Evolutionary conservation across 106 monocot species (phyloP).

Genomic region (Triglochin maritima): DNA sequence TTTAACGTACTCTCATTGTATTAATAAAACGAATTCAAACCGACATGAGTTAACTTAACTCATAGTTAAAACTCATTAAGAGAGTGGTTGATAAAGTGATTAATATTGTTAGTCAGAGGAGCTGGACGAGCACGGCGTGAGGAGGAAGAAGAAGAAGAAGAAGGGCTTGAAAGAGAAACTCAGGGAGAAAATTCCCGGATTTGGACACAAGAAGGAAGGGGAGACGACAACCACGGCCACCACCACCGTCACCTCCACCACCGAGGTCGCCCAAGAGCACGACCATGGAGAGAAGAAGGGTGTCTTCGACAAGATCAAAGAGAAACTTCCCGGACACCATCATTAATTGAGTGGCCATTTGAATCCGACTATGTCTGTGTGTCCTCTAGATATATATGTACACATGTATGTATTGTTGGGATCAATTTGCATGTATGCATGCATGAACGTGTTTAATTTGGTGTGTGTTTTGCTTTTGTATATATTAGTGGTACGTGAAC

Average conservation of each 20-base stretch:
- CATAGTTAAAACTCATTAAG: not conserved
- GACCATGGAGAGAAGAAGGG: constrained; percentile 17
- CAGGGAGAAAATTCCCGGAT: constrained; percentile 22
- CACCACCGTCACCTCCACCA: not conserved
- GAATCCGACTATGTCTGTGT: too few relatives aligned
- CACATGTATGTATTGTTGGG: too few relatives aligned
- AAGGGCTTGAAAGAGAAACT: constrained; percentile 26
- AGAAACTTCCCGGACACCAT: constrained; percentile 16
- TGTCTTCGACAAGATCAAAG: constrained; percentile 23
- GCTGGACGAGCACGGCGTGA: constrained; percentile 19
- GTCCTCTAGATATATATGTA: too few relatives aligned
- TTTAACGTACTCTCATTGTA: too few relatives aligned
- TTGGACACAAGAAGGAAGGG: constrained; percentile 6
- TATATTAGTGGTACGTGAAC: too few relatives aligned
- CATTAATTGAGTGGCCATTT: not conserved
- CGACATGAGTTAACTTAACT: not conserved
- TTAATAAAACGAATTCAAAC: too few relatives aligned
- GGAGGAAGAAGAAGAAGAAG: constrained; percentile 32
- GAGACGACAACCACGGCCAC: not conserved
- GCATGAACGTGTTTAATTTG: too few relatives aligned
- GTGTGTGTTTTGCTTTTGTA: too few relatives aligned
- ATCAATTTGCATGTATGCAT: too few relatives aligned
- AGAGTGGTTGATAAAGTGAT: not conserved
- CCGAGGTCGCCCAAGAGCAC: not conserved
- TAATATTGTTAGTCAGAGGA: constrained; percentile 6